Base-by-base conservation (phyloP, 2,329 filamentous ascomycete genomes). In the Sarocladium strictum region DNA sequence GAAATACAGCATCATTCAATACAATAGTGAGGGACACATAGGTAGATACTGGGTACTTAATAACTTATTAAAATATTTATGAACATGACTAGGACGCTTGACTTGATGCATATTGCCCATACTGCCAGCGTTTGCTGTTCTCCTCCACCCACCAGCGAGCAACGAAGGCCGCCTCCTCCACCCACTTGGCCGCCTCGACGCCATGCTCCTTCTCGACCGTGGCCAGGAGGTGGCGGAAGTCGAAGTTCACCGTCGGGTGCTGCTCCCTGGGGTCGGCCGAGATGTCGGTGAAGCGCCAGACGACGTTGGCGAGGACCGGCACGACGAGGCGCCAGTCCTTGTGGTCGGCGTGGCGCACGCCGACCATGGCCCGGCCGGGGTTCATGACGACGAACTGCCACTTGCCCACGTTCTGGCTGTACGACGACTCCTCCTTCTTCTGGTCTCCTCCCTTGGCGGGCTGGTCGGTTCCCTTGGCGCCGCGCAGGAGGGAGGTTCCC, bases 351-450 rank as follows among this genome's bases (percentile, higher is more conserved):
- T 69, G 67, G 11, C 67, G 65, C 7, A 70, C 65, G 0, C 62
- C 62, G 0, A 70, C 56, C 64, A 68, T 66, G 3, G 65, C 64
- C 5, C 67, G 60, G 3, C 67, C 67, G 0, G 67, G 66, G 21
- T 69, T 70, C 2, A 64, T 62, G 6, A 69, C 62, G 2, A 65
- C 67, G 23, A 68, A 68, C 17, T 69, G 67, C 67, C 67, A 70
- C 38, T 65, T 58, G 3, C 63, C 65, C 15, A 51, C 10, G 9
- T 27, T 37, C 6, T 62, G 58, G 2, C 63, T 59, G 43, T 47
- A n/a, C n/a, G n/a, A n/a, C n/a, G n/a, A n/a, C n/a, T n/a, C n/a
- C 1, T 57, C 57, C 27, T 52, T 10, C 1, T 57, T 56, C 12
- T 61, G 1, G 41, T 33, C 1, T 15, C 7, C 43, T 51, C 41